Base-by-base conservation (phyloP, 192 early-diverging fungal species). In the Backusella tuberculispora region DNA sequence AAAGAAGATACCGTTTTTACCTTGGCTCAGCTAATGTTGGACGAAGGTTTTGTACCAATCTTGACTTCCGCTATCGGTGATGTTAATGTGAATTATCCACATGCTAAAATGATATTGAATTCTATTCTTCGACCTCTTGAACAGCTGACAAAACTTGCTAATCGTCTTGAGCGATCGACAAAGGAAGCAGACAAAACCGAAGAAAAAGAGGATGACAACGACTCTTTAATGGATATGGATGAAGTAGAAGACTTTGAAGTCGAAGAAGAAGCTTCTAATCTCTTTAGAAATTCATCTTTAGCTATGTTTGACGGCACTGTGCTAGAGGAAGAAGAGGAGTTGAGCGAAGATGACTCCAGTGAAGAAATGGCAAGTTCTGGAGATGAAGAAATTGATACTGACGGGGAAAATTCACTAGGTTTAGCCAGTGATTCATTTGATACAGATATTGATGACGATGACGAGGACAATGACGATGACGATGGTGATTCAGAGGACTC, bases 1-100 rank as follows among this genome's bases (percentile, higher is more conserved):
- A 84, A 75, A 19, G 90, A 92, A n/a, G 90, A 92, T 45, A 83
- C 82, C 4, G 83, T 86, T 8, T 72, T 89, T 19, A 83, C 85
- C 5, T 83, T 94, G 38, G 90, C 89, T 14, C 87, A 88, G 56
- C 83, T 92, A 46, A 94, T 99, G 90, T 82, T 99, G 24, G 96
- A 98, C 43, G 96, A 95, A 65, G 88, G 90, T 8, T 95, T 95
- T 70, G 92, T 96, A 2, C 86, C 82, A 42, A 80, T 91, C 9
- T 77, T 99, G 26, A 95, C 95, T 5, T 88, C 85, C 40, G 89
- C 92, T 1, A 78, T 96, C 21, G 89, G 88, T 42, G 93, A 95
- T 64, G 85, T 99, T 44, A 96, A 99, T 76, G 82, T 96, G 40
- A 94, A 96, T 76, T 95, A 97, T 78, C 98, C 98, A 4, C 83